These are phyloP conservation scores for Wickerhamiella vanderwaltii DNA, from an alignment of 805 yeast species.

Conservation along the genomic window DNA sequence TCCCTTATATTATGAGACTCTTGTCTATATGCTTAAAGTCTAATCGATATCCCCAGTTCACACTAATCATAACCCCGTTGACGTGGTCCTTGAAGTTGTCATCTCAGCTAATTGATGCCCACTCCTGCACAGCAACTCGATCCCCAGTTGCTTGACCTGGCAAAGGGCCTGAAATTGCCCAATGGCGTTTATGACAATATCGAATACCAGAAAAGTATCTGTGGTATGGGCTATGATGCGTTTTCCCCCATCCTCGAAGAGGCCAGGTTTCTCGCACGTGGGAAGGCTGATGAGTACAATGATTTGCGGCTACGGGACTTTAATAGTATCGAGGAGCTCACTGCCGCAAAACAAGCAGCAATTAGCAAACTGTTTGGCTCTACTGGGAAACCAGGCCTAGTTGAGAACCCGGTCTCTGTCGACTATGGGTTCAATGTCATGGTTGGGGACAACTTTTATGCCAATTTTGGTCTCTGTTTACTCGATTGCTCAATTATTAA, in stretches of 20 bases:
- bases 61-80: no score
- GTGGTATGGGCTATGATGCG: slow-evolving; percentile 5
- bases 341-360: slow-evolving; percentile 30
- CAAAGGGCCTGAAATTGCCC: slow-evolving; percentile 1
- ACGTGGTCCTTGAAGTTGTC: no score
- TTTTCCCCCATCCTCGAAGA: slow-evolving; percentile 13
- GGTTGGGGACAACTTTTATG: slow-evolving; percentile 48
- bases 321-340: slow-evolving; percentile 20
- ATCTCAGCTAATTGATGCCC: no score
- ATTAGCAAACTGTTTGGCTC: slow-evolving; percentile 39
- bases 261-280: slow-evolving; percentile 24
- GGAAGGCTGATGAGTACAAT: slow-evolving; percentile 24
- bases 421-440: slow-evolving; percentile 56
- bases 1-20: no score
- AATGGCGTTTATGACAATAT: not conserved
- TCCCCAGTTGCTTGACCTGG: not conserved
- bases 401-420: slow-evolving; percentile 48
- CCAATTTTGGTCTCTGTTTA: slow-evolving; percentile 41
- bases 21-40: no score
- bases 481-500: slow-evolving; percentile 50
- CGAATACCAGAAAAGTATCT: slow-evolving; percentile 7
- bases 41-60: no score
- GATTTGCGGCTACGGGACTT: slow-evolving; percentile 22
- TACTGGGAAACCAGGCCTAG: slow-evolving; percentile 30
- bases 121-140: not conserved